Evolutionary conservation across 2,329 filamentous ascomycete genomes (phyloP), one percentile per base, ranked within the genome.

Genomic region (Colletotrichum godetiae): DNA sequence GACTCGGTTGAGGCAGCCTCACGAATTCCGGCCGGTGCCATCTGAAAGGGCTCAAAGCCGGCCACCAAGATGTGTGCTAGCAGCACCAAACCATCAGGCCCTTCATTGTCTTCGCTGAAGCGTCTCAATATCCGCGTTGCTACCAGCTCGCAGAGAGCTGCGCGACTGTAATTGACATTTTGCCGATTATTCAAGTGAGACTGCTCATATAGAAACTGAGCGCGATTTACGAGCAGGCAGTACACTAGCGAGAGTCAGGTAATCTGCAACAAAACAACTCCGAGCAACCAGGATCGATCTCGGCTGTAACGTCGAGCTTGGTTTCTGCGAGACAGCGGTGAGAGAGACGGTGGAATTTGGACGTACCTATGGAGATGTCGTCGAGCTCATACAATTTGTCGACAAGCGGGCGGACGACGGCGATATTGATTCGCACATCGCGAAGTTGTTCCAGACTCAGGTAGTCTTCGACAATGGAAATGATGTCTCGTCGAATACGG

Each of bases 41-140:
- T 94, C 82, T 97, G 94, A 77, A 97, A 97, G 1, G 94, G 94
- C 78, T 95, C 92, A 78, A 97, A 97, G 15, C 93, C 93, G 19
- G 94, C 93, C 15, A 97, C 93, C 24, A 97, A 88, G 37, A 97
- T 92, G 77, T 95, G 93, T 6, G 94, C 91, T 6, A 97, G 87
- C 27, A 94, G 85, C 5, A 97, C 85, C 13, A 97, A 87, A 1
- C 94, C 93, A 31, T 91, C 87, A 0, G 91, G 86, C 5, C 93
- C 93, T 15, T 91, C 89, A 72, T 94, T 91, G 77, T 95, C 92
- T 82, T 97, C 94, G 76, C 94, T 92, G 78, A 94, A 95, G 65
- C 93, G 91, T 46, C 94, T 88, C 67, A 97, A 84, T 58, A 97
- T 92, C 73, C 94, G 92, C 71, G 91, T 93, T 10, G 94, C 94